Evolutionary conservation across 2,329 filamentous ascomycete genomes (phyloP), one percentile per base, ranked within the genome.

Genomic region (Septoria linicola): DNA sequence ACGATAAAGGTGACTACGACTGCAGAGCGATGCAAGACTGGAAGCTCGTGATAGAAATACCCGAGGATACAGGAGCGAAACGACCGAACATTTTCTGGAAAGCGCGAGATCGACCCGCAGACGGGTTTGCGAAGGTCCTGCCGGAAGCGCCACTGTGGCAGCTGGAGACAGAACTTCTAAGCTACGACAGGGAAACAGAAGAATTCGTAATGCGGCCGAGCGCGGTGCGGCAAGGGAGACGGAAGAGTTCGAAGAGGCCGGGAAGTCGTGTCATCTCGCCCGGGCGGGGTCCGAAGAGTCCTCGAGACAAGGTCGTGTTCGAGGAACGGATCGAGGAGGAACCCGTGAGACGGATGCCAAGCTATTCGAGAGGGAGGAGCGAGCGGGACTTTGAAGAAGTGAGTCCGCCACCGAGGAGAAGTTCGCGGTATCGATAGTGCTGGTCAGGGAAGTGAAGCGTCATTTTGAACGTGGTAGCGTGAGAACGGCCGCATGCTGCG

Each of bases 61-160:
- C 59, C 43, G 65, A 63, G n/a, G 61, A 66, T 25, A 16, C 41
- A 1, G 64, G 61, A 3, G 64, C 68, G 11, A 61, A 60, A 41
- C 57, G 58, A 31, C 71, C 73, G 0, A 69, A 73, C 49, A 63
- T 76, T 17, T 72, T 66, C 59, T 76, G 74, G 74, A 71, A 70
- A 54, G 54, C 66, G 17, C 60, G 63, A 14, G 70, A 63, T 50
- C 65, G 64, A 31, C 63, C 67, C 27, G 65, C 65, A 32, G 63
- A 68, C 8, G 67, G 68, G 13, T 71, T 66, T 16, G 70, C 72
- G 4, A 65, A 67, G 19, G 60, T 69, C 6, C 60, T 76, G 13
- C 73, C 72, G 0, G 74, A 76, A 60, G 70, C 70, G 4, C 74
- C 74, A 5, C 64, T 76, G 3, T 74, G 72, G 70, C 62, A 67